phyloP scores from a whole-genome alignment of 225 moss, liverwort and hornwort species.

The Pseudisothecium myosuroides region DNA sequence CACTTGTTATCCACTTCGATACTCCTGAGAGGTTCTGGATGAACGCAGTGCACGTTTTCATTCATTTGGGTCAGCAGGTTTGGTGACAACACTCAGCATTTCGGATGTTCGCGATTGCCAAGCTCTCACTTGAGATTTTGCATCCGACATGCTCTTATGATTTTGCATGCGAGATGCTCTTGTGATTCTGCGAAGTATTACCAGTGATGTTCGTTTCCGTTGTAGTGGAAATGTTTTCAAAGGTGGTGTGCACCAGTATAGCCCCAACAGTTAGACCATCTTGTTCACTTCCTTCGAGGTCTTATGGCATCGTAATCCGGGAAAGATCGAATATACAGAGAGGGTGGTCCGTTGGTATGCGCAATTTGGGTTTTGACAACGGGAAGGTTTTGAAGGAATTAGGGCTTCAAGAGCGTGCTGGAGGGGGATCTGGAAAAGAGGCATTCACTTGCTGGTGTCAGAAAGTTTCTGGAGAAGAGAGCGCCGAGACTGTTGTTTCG shows the following conservation, averaged over 20 bases:
- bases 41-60: neutral
- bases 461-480: neutral
- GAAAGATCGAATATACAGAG: neutral
- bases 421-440: neutral
- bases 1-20: neutral
- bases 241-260: neutral
- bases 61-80: neutral
- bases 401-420: neutral
- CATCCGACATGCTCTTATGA: neutral
- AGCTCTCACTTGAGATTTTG: neutral
- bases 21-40: neutral
- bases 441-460: conserved; percentile 2
- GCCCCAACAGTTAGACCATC: neutral
- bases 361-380: neutral
- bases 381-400: neutral
- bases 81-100: neutral
- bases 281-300: neutral
- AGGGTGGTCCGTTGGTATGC: neutral
- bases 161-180: neutral
- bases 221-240: neutral
- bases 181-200: neutral
- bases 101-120: neutral
- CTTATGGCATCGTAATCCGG: neutral
- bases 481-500: neutral
- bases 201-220: neutral